phyloP scores from a whole-genome alignment of 257 asterid genomes.

The Gentiana dahurica region DNA sequence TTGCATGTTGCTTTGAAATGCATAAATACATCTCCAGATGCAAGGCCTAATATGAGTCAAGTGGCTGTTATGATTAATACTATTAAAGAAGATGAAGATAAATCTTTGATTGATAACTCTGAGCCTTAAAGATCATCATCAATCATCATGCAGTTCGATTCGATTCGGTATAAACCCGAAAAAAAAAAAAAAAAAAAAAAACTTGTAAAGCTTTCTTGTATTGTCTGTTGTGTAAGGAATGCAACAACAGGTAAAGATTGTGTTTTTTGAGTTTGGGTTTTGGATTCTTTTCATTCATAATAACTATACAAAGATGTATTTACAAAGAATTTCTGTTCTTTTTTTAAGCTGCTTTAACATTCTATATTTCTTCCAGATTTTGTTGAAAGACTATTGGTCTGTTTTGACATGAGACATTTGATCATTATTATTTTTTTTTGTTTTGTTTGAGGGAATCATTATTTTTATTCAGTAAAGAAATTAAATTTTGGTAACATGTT shows the following conservation, averaged over 20 bases:
- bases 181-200: not conserved
- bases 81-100: slow-evolving; percentile 46
- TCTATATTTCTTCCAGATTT: not conserved
- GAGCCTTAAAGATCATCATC: slow-evolving; percentile 7
- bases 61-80: slow-evolving; percentile 36
- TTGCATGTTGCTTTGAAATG: slow-evolving; percentile 63
- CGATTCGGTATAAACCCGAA: not conserved
- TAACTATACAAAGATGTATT: not conserved
- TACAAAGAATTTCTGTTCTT: not conserved
- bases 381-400: not conserved
- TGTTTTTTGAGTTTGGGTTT: not conserved
- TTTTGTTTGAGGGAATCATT: no score
- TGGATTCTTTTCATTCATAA: not conserved
- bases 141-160: not conserved
- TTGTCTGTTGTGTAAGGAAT: no score
- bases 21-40: slow-evolving; percentile 27
- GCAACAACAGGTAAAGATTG: not conserved
- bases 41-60: slow-evolving; percentile 41
- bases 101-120: slow-evolving; percentile 13
- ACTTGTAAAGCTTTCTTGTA: not conserved
- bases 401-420: no score
- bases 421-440: no score
- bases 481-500: no score
- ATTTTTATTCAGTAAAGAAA: no score
- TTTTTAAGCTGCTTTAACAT: not conserved